Evolutionary conservation across 2,329 filamentous ascomycete genomes (phyloP), one percentile per base, ranked within the genome.

Genomic region (Fusarium udum): DNA sequence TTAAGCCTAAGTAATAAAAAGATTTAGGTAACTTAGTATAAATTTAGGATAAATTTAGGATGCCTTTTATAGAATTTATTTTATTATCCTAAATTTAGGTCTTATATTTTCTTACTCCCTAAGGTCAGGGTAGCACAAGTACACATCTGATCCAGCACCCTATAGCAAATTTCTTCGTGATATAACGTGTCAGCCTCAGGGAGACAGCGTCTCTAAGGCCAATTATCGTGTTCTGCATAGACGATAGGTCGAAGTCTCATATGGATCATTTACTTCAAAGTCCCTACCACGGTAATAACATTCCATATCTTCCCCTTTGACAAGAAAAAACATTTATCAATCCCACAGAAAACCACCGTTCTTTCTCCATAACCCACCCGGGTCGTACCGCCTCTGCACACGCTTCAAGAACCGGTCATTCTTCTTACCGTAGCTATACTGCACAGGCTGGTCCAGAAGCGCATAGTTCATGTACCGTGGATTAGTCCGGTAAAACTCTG

Each of bases 281-380:
- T 6, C 20, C 4, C 0, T 18, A n/a, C 15, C 15, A 18, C 7
- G 13, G 28, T n/a, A 18, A 13, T 6, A n/a, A 6, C 15, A 5
- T 32, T 10, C 1, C 5, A 18, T n/a, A n/a, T 18, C 2, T 11
- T n/a, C 22, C 22, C 22, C 7, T 7, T 7, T 1, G 7, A 4
- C 8, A 49, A 13, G 2, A 11, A 9, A 32, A 7, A n/a, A 7
- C 1, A 49, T 0, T 18, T 0, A 14, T 49, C 15, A 32, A n/a
- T 22, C 28, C 46, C 46, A 49, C 15, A 49, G 15, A 49, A 49
- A 49, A 10, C 46, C 46, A n/a, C 46, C 46, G 7, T 49, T 49
- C 28, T 13, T 49, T 10, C 22, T 32, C 46, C 46, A 49, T 3
- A 49, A n/a, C 7, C 28, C 46, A 32, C 7, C 15, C 7, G 28